These are phyloP conservation scores for Trichomonascaceae sp. DNA, from an alignment of 1,139 yeast species.

Conservation along the genomic window DNA sequence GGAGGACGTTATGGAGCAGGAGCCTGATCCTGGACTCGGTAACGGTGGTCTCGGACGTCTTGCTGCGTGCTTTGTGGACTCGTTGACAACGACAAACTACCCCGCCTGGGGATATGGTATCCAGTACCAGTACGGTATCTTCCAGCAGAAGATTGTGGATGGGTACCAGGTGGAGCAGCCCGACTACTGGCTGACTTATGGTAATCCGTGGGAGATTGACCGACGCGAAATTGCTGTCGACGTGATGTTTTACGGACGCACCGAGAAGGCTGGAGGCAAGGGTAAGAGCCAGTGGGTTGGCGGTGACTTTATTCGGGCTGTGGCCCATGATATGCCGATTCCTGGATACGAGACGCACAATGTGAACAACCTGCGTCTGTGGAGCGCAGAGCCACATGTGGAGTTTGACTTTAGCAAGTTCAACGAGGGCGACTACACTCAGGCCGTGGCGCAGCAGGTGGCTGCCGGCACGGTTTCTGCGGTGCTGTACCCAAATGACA, in stretches of 20 bases:
- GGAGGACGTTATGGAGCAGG: slow-evolving; percentile 75
- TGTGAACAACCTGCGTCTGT: slow-evolving; percentile 79
- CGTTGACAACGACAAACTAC: slow-evolving; percentile 72
- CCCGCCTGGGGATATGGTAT: slow-evolving; percentile 97
- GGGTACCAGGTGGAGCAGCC: slow-evolving; percentile 93
- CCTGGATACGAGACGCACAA: slow-evolving; percentile 80
- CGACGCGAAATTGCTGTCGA: slow-evolving; percentile 82
- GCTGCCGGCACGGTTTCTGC: slow-evolving; percentile 86
- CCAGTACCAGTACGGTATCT: slow-evolving; percentile 87
- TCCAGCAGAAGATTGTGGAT: slow-evolving; percentile 77
- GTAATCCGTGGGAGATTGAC: slow-evolving; percentile 89
- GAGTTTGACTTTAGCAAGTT: slow-evolving; percentile 89
- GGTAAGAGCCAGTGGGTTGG: slow-evolving; percentile 67
- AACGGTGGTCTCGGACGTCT: slow-evolving; percentile 92
- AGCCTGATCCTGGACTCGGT: slow-evolving; percentile 91
- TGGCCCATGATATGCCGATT: slow-evolving; percentile 87
- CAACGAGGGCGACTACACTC: slow-evolving; percentile 82
- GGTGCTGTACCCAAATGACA: slow-evolving; percentile 85
- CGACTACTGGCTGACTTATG: slow-evolving; percentile 80
- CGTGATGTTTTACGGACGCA: slow-evolving; percentile 83
- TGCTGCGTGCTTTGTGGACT: slow-evolving; percentile 91
- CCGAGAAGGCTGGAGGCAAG: slow-evolving; percentile 46
- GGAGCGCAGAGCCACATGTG: slow-evolving; percentile 83
- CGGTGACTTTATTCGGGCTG: slow-evolving; percentile 79
- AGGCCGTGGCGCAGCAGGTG: slow-evolving; percentile 75